Evolutionary conservation across 2,329 filamentous ascomycete species (phyloP), one percentile per base, ranked within the genome.

Genomic region (Septoria linicola): DNA sequence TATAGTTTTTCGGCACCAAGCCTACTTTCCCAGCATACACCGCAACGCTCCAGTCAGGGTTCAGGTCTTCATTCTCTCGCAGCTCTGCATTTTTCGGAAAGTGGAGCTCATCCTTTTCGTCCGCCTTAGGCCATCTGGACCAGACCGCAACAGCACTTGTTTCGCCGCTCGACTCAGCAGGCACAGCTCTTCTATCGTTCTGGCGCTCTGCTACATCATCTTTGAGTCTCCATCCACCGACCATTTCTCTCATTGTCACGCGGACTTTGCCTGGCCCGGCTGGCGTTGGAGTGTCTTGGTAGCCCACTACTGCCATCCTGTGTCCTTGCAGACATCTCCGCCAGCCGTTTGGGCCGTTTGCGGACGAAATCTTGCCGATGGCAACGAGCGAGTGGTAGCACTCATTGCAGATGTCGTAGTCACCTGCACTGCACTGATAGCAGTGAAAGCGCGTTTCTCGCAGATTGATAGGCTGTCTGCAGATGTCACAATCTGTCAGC

Each of bases 11-110:
- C 3, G 91, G 91, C 66, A 96, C 95, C 58, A 96, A 63, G 0
- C 89, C 91, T 61, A 82, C 84, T 19, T 73, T 74, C 0, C 89
- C 90, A 72, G 89, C 90, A 74, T 95, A 96, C 21, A 83, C 83
- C 0, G 92, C 92, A 72, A 85, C 87, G 64, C 80, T 90, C 91
- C 91, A 97, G 68, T 96, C 90, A 14, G 85, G 88, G 67, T 96
- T 96, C 41, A 95, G 82, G 68, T 93, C 87, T 67, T 92, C 86
- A 31, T 87, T 82, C 72, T 97, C 92, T 5, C 79, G 78, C 11
- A 97, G 80, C 69, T 93, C 88, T 0, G 91, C 90, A 8, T 87
- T 84, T 43, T 83, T 84, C 0, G 92, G 92, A 61, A 97, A 96
- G 56, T 84, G 70, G 34, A 97, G 72, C 71, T 97, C 92, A 66